phyloP scores from a whole-genome alignment of 1,284 basidiomycete species.

The Ustilago xerochloae region DNA sequence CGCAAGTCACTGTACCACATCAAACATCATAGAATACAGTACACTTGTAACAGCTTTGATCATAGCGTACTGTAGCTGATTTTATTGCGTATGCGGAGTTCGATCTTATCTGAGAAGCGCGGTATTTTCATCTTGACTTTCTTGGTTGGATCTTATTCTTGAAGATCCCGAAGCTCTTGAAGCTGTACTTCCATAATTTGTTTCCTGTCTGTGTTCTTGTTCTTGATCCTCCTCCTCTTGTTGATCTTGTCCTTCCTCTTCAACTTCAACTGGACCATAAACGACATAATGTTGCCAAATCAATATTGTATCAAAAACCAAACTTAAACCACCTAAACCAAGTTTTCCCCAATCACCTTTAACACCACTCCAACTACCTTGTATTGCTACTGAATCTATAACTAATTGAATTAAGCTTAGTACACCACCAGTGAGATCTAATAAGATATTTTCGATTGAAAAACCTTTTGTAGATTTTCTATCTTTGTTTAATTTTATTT shows the following conservation, averaged over 20 bases:
- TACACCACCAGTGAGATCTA: constrained; percentile 68
- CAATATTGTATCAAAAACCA: constrained; percentile 68
- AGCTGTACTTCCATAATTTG: constrained; percentile 4
- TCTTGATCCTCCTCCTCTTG: neutral
- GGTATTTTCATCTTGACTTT: constrained; percentile 1
- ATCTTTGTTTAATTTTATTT: constrained; percentile 66
- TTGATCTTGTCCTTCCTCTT: neutral
- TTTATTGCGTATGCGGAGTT: neutral
- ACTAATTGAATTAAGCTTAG: constrained; percentile 63
- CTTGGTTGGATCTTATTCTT: neutral
- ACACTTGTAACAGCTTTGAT: neutral
- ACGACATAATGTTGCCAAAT: constrained; percentile 69
- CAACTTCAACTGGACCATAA: constrained; percentile 43
- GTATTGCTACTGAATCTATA: constrained; percentile 58
- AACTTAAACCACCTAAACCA: constrained; percentile 67
- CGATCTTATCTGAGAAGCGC: constrained; percentile 10
- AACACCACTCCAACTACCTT: constrained; percentile 60
- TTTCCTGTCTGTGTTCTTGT: neutral
- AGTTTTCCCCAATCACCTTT: constrained; percentile 66
- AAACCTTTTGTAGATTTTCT: constrained; percentile 69
- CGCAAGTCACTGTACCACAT: no score
- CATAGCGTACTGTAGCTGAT: no score
- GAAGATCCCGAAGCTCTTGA: neutral
- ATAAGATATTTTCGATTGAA: constrained; percentile 68
- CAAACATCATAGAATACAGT: no score